Conservation (phyloP, 345 rosid genomes). For the Populus ilicifolia region DNA sequence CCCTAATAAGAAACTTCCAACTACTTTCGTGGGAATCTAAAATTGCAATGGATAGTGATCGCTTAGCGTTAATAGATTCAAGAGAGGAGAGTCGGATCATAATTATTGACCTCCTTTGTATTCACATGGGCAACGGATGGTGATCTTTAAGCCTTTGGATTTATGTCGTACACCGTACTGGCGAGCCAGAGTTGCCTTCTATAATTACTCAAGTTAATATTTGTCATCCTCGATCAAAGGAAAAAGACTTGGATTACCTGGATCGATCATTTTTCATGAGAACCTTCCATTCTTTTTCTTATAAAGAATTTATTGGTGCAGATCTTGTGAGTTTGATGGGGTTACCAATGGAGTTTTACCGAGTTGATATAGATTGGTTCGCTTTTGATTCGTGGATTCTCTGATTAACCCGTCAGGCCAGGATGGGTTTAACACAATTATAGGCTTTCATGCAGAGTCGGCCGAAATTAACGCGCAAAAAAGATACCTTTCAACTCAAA, state of each 20-base stretch:
- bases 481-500: neutral
- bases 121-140: neutral
- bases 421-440: too few species aligned
- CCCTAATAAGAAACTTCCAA: neutral
- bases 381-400: too few species aligned
- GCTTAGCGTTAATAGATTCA: neutral
- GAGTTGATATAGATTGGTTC: too few species aligned
- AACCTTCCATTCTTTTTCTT: too few species aligned
- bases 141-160: neutral
- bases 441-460: neutral
- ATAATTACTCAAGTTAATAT: neutral
- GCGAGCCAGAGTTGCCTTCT: neutral
- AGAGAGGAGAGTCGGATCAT: neutral
- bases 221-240: too few species aligned
- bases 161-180: neutral
- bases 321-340: too few species aligned
- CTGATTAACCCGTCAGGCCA: too few species aligned
- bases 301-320: too few species aligned
- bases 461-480: neutral
- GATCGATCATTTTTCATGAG: too few species aligned
- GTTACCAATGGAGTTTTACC: too few species aligned
- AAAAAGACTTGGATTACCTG: too few species aligned
- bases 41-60: neutral
- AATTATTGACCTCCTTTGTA: neutral
- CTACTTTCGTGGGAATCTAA: neutral